Evolutionary conservation across 345 rosid species (phyloP), one percentile per base, ranked within the genome.

Genomic region (Eucalyptus camaldulensis): DNA sequence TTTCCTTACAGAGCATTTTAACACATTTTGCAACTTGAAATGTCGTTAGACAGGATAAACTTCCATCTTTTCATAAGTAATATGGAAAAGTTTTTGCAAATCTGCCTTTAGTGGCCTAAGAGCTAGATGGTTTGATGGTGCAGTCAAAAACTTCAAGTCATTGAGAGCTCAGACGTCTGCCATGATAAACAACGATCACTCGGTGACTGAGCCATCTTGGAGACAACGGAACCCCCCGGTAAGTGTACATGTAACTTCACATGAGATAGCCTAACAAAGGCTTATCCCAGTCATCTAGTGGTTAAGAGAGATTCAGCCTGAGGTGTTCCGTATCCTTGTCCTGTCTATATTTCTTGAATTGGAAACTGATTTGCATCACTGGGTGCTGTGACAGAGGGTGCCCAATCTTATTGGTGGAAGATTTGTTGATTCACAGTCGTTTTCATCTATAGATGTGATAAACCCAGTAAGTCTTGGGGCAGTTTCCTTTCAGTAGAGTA

Each of bases 371-470:
- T 50, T 65, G 13, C 80, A 25, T 24, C 10, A 6, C 50, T 25
- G 49, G 76, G 49, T 50, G 37, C 87, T 90, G 89, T 53, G 87
- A 43, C 95, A 94, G 96, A 93, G 95, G 90, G 93, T 95, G 62
- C 95, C 96, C 89, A 95, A 95, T 92, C 93, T 95, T 83, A 94
- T 95, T 80, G 96, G 97, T 72, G 97, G 97, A 72, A 93, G 93
- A 91, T 94, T 95, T 86, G 91, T 94, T 87, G 95, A 95, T 91
- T 95, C 97, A n/a, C 92, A 90, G 89, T 92, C 96, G 14, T 90
- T 88, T 90, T 88, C 92, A 85, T 89, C 93, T 27, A 90, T 95
- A 49, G 95, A 95, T 88, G 96, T 95, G 81, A 90, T 95, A 90
- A 93, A 95, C 90, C 97, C 96, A 80, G 97, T 95, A 90, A 95